Evolutionary conservation across 441 rosid genomes (phyloP), one percentile per base, ranked within the genome.

Genomic region (Aquilaria agallochum): DNA sequence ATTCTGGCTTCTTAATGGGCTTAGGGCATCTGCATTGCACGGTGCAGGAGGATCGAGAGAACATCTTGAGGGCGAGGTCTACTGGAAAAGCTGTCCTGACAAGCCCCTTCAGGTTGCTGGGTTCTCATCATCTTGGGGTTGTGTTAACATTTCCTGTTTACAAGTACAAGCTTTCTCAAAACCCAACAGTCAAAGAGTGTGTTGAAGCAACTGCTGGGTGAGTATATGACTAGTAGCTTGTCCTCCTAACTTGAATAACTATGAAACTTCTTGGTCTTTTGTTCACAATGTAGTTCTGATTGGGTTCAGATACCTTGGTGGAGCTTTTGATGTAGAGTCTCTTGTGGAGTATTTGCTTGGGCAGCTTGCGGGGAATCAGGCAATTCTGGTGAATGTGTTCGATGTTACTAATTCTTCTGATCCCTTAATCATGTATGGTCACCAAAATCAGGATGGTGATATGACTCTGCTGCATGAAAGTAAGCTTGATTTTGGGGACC

Each of bases 131-230:
- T 81, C 93, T 95, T 49, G 99, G 97, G 55, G 99, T 95, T 51
- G 97, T 95, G 53, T 74, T 95, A 80, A 95, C 97, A n/a, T 89
- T 95, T 67, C 96, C 99, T 65, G 99, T 95, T 49, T 95, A 95
- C 75, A 91, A 86, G 65, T 80, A 80, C 14, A 86, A 86, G 76
- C 94, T 95, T 52, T 89, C 96, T 36, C 69, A 59, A 15, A 76
- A 63, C 32, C 96, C 96, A 2, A 80, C 92, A 1, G 78, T 68
- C 40, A 69, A 77, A n/a, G 83, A 91, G 65, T 89, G 96, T 54
- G 83, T 87, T 33, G 84, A 80, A 68, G 92, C 99, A 58, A 84
- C 91, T 64, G 96, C 84, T 10, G 97, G 97, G 97, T 90, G 73
- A 73, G 75, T 69, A 45, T 40, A 40, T 40, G 7, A 40, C 50